A percentile compares a stretch with the other conserved stretches of the same genome.
These are phyloP conservation scores for Cryptosporidium meleagridis DNA, from an alignment of 169 alveolate genomes.

Conservation along the genomic window DNA sequence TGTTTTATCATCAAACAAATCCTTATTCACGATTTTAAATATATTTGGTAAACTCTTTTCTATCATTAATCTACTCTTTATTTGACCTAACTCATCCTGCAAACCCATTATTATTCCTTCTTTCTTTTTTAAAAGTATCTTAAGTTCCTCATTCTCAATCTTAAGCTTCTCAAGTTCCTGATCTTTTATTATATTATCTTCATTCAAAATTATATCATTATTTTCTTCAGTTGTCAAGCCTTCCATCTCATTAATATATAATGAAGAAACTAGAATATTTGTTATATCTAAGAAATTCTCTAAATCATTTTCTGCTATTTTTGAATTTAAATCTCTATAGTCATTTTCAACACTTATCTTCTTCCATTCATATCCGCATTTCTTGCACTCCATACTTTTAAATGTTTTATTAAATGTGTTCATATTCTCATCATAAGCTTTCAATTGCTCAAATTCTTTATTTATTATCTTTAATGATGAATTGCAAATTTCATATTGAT, in stretches of 20 bases:
- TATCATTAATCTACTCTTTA: constrained; percentile 15
- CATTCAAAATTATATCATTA: neutral
- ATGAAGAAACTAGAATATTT: constrained; percentile 41
- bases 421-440: constrained; percentile 31
- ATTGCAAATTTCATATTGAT: constrained; percentile 45
- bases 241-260: constrained; percentile 6
- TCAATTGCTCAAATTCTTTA: constrained; percentile 34
- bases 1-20: neutral
- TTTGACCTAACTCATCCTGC: constrained; percentile 12
- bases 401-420: constrained; percentile 20
- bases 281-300: constrained; percentile 3
- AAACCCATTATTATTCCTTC: constrained; percentile 21
- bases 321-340: neutral
- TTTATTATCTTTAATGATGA: constrained; percentile 17
- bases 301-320: neutral
- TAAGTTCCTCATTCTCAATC: constrained; percentile 12
- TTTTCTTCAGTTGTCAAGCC: neutral
- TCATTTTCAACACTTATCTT: constrained; percentile 27
- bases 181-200: constrained; percentile 14
- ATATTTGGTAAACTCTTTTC: constrained; percentile 1
- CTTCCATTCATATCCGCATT: constrained; percentile 64
- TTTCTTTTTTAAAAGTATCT: constrained; percentile 1
- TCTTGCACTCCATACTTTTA: constrained; percentile 39
- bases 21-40: neutral
- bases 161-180: constrained; percentile 23